phyloP scores from a whole-genome alignment of 2,329 filamentous ascomycete genomes.

The Berkeleyomyces rouxiae region DNA sequence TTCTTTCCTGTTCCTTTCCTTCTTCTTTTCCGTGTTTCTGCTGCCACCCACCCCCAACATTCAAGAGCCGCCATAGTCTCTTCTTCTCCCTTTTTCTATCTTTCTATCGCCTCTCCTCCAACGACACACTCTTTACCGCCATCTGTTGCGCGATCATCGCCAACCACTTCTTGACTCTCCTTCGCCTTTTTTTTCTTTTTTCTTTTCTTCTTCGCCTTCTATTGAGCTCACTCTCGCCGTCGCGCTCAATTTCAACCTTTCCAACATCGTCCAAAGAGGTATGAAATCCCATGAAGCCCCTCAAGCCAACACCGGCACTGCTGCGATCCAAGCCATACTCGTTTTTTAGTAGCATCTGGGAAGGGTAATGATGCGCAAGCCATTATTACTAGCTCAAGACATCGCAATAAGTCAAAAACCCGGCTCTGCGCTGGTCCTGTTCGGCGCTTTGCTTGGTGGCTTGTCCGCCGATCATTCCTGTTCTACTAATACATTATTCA shows the following conservation, averaged over 20 bases:
- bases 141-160: neutral
- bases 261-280: neutral
- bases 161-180: neutral
- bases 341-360: neutral
- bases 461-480: conserved; percentile 1
- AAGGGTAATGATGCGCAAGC: neutral
- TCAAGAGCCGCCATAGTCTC: neutral
- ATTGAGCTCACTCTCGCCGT: too few species aligned
- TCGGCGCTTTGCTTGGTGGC: conserved; percentile 1
- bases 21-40: neutral
- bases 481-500: conserved; percentile 1
- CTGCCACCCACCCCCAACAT: neutral
- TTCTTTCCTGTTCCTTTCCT: neutral
- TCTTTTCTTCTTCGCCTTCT: neutral
- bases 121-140: neutral
- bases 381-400: neutral
- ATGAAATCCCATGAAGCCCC: neutral
- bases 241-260: neutral
- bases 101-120: neutral
- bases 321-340: neutral
- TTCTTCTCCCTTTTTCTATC: neutral
- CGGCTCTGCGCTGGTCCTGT: neutral
- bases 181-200: neutral
- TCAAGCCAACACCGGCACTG: neutral
- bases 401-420: conserved; percentile 1